phyloP scores from a whole-genome alignment of 371 early-diverging fungal genomes.

The Parasitella parasitica region DNA sequence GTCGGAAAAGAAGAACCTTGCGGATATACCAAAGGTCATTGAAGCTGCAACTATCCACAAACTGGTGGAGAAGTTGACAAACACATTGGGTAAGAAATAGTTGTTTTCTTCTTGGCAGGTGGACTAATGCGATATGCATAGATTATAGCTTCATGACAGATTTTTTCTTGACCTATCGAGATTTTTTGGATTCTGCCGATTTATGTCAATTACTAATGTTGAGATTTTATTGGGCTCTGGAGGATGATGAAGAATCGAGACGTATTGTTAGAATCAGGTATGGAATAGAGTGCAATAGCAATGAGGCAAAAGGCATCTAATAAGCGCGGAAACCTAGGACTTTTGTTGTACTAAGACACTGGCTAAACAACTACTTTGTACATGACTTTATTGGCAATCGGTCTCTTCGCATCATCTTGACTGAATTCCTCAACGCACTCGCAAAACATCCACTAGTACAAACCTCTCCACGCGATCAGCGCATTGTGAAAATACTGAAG shows the following conservation, averaged over 20 bases:
- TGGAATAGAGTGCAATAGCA: not conserved
- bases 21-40: constrained; percentile 43
- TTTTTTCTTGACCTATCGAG: constrained; percentile 72
- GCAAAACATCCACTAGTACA: constrained; percentile 45
- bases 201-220: constrained; percentile 57
- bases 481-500: constrained; percentile 58
- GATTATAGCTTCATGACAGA: constrained; percentile 74
- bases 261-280: constrained; percentile 62
- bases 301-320: too few species aligned
- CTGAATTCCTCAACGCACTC: constrained; percentile 44
- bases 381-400: constrained; percentile 60
- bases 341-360: constrained; percentile 67
- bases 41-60: constrained; percentile 67
- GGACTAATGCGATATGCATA: not conserved
- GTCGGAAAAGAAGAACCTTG: not conserved
- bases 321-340: constrained; percentile 29
- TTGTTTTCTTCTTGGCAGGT: too few species aligned
- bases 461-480: constrained; percentile 53
- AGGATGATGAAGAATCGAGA: constrained; percentile 53
- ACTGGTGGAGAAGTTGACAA: constrained; percentile 63
- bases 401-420: constrained; percentile 43
- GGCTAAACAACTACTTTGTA: constrained; percentile 68
- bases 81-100: constrained; percentile 47
- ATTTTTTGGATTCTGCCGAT: constrained; percentile 59
- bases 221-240: constrained; percentile 62